Conservation (phyloP, 116 monocot genomes). For the Iris pallida region DNA sequence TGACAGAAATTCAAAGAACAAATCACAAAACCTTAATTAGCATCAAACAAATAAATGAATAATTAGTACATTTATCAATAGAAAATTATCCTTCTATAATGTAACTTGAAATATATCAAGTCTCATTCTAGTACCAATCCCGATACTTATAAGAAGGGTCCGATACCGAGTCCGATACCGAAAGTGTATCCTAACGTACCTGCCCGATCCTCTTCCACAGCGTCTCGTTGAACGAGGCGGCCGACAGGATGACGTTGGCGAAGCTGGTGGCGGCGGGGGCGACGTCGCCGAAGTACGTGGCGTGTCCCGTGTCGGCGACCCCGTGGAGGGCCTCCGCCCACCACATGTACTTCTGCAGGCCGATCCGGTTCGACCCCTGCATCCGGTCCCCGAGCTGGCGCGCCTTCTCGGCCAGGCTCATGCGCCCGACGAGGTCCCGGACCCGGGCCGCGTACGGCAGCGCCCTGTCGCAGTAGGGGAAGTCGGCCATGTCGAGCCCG, state of each 20-base stretch:
- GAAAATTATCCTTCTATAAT: too few relatives aligned
- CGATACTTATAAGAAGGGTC: too few relatives aligned
- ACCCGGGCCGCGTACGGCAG: neutral
- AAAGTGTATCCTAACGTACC: slow-evolving; percentile 11
- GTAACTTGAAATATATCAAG: too few relatives aligned
- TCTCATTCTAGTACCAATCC: too few relatives aligned
- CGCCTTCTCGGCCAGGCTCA: slow-evolving; percentile 19
- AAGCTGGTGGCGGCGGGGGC: slow-evolving; percentile 15
- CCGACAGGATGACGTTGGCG: slow-evolving; percentile 1
- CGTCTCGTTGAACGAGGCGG: slow-evolving; percentile 11
- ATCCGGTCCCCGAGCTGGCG: slow-evolving; percentile 6
- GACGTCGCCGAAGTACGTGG: slow-evolving; percentile 1
- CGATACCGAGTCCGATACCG: too few relatives aligned
- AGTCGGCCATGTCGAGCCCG: slow-evolving; percentile 12
- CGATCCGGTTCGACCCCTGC: slow-evolving; percentile 4
- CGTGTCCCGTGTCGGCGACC: slow-evolving; percentile 7
- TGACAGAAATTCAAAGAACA: too few relatives aligned
- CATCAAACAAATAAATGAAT: too few relatives aligned
- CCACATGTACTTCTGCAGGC: slow-evolving; percentile 15
- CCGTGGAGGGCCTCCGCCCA: neutral
- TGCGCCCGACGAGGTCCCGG: slow-evolving; percentile 5
- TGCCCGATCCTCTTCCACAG: slow-evolving; percentile 20
- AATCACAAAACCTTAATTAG: too few relatives aligned
- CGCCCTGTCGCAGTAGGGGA: slow-evolving; percentile 6
- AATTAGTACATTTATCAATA: too few relatives aligned